These are phyloP conservation scores for Erodium maritimum DNA, from an alignment of 345 rosid species.

Conservation along the genomic window DNA sequence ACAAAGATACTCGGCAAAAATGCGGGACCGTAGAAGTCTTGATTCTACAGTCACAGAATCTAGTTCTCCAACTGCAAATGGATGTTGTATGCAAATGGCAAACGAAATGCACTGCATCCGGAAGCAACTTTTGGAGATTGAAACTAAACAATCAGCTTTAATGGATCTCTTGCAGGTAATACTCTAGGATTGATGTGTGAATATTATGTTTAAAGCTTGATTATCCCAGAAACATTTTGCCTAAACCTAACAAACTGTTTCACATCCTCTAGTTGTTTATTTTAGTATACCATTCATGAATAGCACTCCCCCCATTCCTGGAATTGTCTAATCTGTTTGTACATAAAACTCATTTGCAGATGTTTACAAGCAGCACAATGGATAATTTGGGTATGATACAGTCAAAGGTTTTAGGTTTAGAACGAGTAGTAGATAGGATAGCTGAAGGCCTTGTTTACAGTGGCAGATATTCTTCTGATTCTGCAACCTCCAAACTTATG, in stretches of 20 bases:
- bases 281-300: too few species aligned
- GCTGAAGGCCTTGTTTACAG: constrained; percentile 27
- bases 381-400: constrained; percentile 52
- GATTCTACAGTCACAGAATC: constrained; percentile 65
- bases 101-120: constrained; percentile 61
- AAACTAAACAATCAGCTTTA: constrained; percentile 55
- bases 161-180: constrained; percentile 78
- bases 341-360: constrained; percentile 26
- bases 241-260: too few species aligned
- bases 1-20: constrained; percentile 28
- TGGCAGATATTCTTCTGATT: constrained; percentile 24
- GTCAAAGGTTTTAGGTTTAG: constrained; percentile 68
- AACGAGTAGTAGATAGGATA: constrained; percentile 53
- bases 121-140: constrained; percentile 70
- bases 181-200: not conserved
- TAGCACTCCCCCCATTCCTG: too few species aligned
- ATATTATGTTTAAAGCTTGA: not conserved
- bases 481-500: constrained; percentile 27
- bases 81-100: constrained; percentile 48
- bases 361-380: constrained; percentile 49
- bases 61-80: constrained; percentile 31
- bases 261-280: too few species aligned
- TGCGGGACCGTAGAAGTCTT: constrained; percentile 49
- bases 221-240: not conserved
- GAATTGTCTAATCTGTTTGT: not conserved